Conservation (phyloP, 2,329 filamentous ascomycete genomes). For the Bimuria novae-zelandiae region DNA sequence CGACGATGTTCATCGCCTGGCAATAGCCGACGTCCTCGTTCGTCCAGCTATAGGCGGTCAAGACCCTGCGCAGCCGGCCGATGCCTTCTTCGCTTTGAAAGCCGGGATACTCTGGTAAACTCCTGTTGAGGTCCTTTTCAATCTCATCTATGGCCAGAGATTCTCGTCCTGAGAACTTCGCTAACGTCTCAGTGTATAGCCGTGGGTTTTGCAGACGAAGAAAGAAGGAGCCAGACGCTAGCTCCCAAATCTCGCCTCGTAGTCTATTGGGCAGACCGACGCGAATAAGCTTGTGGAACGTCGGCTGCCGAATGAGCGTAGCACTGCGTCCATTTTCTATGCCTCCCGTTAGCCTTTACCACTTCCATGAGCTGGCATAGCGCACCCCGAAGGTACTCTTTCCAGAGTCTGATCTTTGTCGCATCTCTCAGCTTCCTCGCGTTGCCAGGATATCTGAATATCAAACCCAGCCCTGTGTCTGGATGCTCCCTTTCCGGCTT, state of each 20-base stretch:
- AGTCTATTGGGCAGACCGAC: conserved; percentile 93
- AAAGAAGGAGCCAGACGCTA: conserved; percentile 89
- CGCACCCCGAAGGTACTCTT: conserved; percentile 78
- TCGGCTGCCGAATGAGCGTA: conserved; percentile 90
- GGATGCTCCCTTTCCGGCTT: conserved; percentile 64
- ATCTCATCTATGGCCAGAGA: conserved; percentile 98
- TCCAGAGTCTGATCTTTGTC: conserved; percentile 97
- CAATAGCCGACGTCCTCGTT: conserved; percentile 97
- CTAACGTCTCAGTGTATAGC: conserved; percentile 80
- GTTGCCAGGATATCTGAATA: conserved; percentile 95
- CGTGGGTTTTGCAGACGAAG: conserved; percentile 84
- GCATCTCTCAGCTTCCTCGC: conserved; percentile 89
- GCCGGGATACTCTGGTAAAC: conserved; percentile 93
- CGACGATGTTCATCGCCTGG: conserved; percentile 99
- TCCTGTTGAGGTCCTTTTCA: conserved; percentile 96
- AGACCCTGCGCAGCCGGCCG: conserved; percentile 80
- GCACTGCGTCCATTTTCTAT: conserved; percentile 89
- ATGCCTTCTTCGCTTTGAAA: conserved; percentile 98
- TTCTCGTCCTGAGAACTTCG: conserved; percentile 80
- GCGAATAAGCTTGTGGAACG: conserved; percentile 95
- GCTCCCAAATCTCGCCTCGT: conserved; percentile 93
- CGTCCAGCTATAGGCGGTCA: conserved; percentile 97
- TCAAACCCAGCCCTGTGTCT: conserved; percentile 90
- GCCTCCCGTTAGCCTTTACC: conserved; percentile 19
- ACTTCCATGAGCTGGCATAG: conserved; percentile 19